Conservation (phyloP, 2,329 filamentous ascomycete genomes). For the Polychaeton citri region DNA sequence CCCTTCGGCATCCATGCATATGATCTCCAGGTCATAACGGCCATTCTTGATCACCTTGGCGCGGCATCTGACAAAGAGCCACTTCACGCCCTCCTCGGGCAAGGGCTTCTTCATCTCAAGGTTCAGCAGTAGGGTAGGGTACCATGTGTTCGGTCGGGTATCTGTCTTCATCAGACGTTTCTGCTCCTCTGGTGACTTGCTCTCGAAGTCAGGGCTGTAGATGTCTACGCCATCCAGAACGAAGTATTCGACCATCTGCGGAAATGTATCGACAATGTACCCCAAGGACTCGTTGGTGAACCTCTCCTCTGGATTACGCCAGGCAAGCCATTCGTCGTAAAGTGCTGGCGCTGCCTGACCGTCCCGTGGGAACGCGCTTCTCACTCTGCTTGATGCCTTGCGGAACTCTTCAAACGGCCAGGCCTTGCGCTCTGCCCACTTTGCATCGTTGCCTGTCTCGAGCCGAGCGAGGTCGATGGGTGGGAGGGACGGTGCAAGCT, state of each 20-base stretch:
- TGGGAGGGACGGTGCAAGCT: constrained; percentile 32
- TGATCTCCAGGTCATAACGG: constrained; percentile 59
- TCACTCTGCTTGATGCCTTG: constrained; percentile 37
- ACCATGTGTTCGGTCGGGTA: constrained; percentile 45
- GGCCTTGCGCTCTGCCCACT: constrained; percentile 33
- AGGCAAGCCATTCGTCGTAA: constrained; percentile 55
- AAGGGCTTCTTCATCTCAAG: constrained; percentile 64
- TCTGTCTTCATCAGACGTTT: constrained; percentile 14
- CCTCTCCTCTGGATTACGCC: constrained; percentile 43
- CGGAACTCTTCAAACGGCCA: constrained; percentile 34
- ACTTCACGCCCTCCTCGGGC: constrained; percentile 55
- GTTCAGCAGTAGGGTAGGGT: constrained; percentile 62
- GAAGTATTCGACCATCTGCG: constrained; percentile 46
- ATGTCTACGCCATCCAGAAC: constrained; percentile 19
- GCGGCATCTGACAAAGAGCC: constrained; percentile 53
- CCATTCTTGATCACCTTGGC: constrained; percentile 58
- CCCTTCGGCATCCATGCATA: constrained; percentile 49
- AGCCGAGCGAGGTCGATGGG: constrained; percentile 31
- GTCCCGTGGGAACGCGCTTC: constrained; percentile 38
- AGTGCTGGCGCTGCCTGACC: constrained; percentile 27
- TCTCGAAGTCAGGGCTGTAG: constrained; percentile 17
- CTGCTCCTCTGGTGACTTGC: constrained; percentile 10
- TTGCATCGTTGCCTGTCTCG: constrained; percentile 27
- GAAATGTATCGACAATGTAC: constrained; percentile 56
- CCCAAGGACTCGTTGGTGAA: constrained; percentile 54